Evolutionary conservation across 1,284 basidiomycete genomes (phyloP).

Genomic region (Cystodermella granulosa): DNA sequence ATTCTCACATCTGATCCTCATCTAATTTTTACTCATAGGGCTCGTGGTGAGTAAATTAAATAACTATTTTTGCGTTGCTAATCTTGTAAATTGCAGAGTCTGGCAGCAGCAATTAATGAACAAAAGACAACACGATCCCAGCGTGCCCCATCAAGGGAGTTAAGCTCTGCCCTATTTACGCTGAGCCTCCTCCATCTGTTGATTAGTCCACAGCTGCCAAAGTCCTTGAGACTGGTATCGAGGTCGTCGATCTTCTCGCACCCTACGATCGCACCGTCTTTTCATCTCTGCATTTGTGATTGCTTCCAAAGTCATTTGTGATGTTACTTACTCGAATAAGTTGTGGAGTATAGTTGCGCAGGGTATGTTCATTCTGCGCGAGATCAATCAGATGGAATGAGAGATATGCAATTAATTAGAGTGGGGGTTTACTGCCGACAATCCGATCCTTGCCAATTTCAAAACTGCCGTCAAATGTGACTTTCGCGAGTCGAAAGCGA

Average conservation of each 20-base stretch:
- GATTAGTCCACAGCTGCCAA: constrained; percentile 98
- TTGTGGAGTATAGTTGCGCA: constrained; percentile 99
- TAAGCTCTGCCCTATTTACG: constrained; percentile 88
- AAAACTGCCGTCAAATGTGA: constrained; percentile 51
- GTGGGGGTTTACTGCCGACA: no score
- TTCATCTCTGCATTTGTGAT: constrained; percentile 99
- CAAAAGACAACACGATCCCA: no score
- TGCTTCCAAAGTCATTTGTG: constrained; percentile 98
- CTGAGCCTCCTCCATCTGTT: constrained; percentile 93
- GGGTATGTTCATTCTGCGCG: constrained; percentile 99
- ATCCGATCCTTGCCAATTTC: constrained; percentile 1
- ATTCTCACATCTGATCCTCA: no score
- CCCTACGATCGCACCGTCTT: constrained; percentile 99
- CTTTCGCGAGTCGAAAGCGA: constrained; percentile 48
- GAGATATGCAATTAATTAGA: not conserved
- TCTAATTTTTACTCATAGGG: no score
- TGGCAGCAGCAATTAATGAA: no score
- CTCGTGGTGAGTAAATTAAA: no score
- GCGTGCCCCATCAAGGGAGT: constrained; percentile 96
- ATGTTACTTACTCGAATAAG: constrained; percentile 99
- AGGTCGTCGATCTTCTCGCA: constrained; percentile 98
- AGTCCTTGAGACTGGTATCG: constrained; percentile 99
- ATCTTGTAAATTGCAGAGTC: no score
- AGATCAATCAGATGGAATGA: constrained; percentile 57
- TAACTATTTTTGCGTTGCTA: no score